Conservation (phyloP, 2,329 filamentous ascomycete species). For the Aspergillus sp. region DNA sequence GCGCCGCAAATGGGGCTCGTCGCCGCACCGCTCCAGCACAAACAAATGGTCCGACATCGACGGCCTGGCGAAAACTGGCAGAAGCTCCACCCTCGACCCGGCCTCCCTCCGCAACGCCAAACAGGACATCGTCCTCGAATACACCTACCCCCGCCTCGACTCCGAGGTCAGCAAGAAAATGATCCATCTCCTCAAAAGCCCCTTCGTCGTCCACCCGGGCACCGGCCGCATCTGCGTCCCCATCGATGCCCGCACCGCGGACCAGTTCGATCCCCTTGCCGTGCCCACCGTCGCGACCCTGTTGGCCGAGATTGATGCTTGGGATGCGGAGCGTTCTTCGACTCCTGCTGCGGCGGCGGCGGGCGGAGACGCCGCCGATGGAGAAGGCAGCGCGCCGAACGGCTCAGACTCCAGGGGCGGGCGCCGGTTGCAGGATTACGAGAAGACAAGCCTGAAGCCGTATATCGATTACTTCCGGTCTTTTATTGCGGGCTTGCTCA, state of each 20-base stretch:
- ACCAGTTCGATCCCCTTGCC: conserved; percentile 73
- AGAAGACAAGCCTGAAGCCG: conserved; percentile 90
- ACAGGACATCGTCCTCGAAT: conserved; percentile 92
- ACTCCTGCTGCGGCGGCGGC: conserved; percentile 17
- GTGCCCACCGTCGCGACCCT: conserved; percentile 86
- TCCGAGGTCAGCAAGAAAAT: conserved; percentile 96
- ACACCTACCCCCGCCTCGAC: conserved; percentile 94
- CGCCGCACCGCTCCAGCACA: conserved; percentile 63
- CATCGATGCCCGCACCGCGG: conserved; percentile 65
- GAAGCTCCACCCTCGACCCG: conserved; percentile 61
- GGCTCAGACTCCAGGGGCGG: conserved; percentile 25
- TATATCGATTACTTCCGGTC: conserved; percentile 82
- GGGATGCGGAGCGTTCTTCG: conserved; percentile 41
- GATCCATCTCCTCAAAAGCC: conserved; percentile 94
- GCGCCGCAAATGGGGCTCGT: conserved; percentile 81
- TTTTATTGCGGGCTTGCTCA: conserved; percentile 70
- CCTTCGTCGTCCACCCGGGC: conserved; percentile 91
- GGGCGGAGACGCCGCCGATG: conserved; percentile 36
- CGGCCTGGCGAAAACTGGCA: conserved; percentile 65
- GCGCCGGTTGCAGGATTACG: conserved; percentile 67
- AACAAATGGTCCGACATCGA: conserved; percentile 96
- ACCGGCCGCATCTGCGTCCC: conserved; percentile 93
- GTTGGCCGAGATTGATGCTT: conserved; percentile 76
- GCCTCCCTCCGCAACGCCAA: conserved; percentile 75
- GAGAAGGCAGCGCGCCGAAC: conserved; percentile 24